phyloP scores from a whole-genome alignment of 257 asterid genomes.

The Nicotiana undulata region DNA sequence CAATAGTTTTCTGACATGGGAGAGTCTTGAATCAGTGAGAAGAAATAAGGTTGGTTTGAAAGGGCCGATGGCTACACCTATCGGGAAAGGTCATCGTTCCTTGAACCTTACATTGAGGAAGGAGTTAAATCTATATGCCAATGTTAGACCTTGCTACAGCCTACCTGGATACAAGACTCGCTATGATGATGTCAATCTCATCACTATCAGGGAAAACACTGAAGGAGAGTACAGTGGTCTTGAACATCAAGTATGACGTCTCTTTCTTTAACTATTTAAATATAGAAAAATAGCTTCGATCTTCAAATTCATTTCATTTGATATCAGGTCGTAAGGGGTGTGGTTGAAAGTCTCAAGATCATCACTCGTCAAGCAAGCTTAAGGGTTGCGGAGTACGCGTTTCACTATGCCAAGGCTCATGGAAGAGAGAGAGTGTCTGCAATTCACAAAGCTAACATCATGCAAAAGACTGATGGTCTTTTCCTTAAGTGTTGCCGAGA shows the following conservation, averaged over 20 bases:
- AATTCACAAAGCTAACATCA: constrained; percentile 96
- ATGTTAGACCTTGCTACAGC: constrained; percentile 95
- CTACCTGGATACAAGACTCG: constrained; percentile 93
- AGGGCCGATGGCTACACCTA: constrained; percentile 99
- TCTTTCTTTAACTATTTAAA: not conserved
- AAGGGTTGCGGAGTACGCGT: constrained; percentile 96
- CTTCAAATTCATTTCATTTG: constrained; percentile 12
- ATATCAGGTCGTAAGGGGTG: constrained; percentile 89
- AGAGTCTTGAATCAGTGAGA: constrained; percentile 89
- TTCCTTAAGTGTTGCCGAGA: constrained; percentile 98
- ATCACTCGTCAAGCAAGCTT: constrained; percentile 93
- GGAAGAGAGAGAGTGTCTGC: constrained; percentile 95
- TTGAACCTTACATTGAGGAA: constrained; percentile 93
- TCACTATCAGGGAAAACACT: constrained; percentile 61
- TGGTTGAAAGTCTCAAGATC: constrained; percentile 93
- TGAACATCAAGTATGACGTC: constrained; percentile 39
- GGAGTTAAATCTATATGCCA: constrained; percentile 88
- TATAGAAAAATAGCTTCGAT: not conserved
- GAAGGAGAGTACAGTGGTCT: constrained; percentile 57
- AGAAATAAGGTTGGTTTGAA: constrained; percentile 79
- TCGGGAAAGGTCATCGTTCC: constrained; percentile 96
- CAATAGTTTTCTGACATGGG: constrained; percentile 95
- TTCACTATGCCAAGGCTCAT: constrained; percentile 84
- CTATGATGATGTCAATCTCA: constrained; percentile 80
- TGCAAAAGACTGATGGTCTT: constrained; percentile 99